Percentiles rank a stretch among this genome's conserved stretches.
phyloP scores from a whole-genome alignment of 306 rosid species.

The Cucurbita moschata region DNA sequence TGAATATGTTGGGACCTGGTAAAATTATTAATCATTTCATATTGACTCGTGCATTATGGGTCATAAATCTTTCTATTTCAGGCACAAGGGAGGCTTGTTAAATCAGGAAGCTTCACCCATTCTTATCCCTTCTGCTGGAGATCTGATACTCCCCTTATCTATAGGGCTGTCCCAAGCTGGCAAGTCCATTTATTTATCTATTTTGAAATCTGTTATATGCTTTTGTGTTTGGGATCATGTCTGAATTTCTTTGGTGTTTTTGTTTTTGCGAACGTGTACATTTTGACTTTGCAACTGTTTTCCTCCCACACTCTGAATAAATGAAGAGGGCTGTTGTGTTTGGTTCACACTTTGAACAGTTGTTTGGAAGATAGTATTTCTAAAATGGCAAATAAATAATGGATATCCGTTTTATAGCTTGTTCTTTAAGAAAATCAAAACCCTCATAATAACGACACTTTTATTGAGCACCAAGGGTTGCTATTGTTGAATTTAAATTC shows the following conservation, averaged over 20 bases:
- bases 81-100: slow-evolving; percentile 81
- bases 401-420: not conserved
- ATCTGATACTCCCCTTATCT: slow-evolving; percentile 85
- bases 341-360: not conserved
- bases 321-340: not conserved
- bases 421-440: not conserved
- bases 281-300: not conserved
- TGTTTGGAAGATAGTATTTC: not conserved
- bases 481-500: not conserved
- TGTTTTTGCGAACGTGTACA: not conserved
- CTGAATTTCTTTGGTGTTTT: not conserved
- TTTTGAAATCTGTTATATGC: not conserved
- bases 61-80: slow-evolving; percentile 20
- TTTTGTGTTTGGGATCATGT: not conserved
- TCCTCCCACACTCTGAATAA: not conserved
- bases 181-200: slow-evolving; percentile 16
- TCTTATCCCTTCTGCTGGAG: slow-evolving; percentile 91
- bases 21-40: not conserved
- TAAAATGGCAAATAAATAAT: not conserved
- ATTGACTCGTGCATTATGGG: not conserved
- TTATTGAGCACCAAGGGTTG: too few relatives aligned
- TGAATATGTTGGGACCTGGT: not conserved
- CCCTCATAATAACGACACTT: not conserved
- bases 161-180: slow-evolving; percentile 98
- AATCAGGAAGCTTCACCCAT: slow-evolving; percentile 62